A percentile compares a stretch with the other conserved stretches of the same genome.
These are phyloP conservation scores for Dalbergia cochinchinensis DNA, from an alignment of 306 rosid species.

Conservation along the genomic window DNA sequence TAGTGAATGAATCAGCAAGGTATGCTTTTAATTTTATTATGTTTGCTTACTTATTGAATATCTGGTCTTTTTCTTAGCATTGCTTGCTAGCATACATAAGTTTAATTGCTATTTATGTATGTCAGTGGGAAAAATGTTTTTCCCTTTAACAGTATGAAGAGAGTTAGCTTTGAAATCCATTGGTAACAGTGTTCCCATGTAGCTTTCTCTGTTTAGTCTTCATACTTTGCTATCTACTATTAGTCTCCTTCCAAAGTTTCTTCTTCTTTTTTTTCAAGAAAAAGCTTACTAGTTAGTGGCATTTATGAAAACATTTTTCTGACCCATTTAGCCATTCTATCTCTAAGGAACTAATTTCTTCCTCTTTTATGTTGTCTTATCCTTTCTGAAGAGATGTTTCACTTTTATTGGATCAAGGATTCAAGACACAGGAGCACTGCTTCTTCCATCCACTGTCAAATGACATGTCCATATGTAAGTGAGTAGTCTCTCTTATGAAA, in stretches of 20 bases:
- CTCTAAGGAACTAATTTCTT: constrained; percentile 37
- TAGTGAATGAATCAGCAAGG: constrained; percentile 92
- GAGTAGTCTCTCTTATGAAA: constrained; percentile 33
- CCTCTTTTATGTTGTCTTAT: constrained; percentile 18
- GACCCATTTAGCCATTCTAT: constrained; percentile 15
- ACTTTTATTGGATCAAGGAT: constrained; percentile 85
- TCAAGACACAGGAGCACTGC: constrained; percentile 73
- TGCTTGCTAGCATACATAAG: neutral
- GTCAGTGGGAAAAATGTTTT: neutral
- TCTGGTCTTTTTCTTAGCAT: constrained; percentile 15
- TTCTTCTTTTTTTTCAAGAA: constrained; percentile 6
- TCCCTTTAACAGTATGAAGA: constrained; percentile 10
- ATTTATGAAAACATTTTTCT: constrained; percentile 33
- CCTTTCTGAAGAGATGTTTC: constrained; percentile 80
- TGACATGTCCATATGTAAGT: constrained; percentile 90
- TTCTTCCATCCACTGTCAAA: constrained; percentile 95
- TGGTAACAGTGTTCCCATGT: neutral
- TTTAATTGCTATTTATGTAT: constrained; percentile 20
- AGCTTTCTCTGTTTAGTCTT: constrained; percentile 10
- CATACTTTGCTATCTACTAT: constrained; percentile 3
- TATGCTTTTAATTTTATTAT: constrained; percentile 42
- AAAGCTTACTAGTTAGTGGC: neutral
- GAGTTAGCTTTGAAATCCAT: constrained; percentile 21
- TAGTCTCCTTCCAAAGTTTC: constrained; percentile 8
- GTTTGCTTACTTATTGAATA: constrained; percentile 18